These are phyloP conservation scores for Metschnikowia orientalis DNA, from an alignment of 805 yeast species.

Conservation along the genomic window DNA sequence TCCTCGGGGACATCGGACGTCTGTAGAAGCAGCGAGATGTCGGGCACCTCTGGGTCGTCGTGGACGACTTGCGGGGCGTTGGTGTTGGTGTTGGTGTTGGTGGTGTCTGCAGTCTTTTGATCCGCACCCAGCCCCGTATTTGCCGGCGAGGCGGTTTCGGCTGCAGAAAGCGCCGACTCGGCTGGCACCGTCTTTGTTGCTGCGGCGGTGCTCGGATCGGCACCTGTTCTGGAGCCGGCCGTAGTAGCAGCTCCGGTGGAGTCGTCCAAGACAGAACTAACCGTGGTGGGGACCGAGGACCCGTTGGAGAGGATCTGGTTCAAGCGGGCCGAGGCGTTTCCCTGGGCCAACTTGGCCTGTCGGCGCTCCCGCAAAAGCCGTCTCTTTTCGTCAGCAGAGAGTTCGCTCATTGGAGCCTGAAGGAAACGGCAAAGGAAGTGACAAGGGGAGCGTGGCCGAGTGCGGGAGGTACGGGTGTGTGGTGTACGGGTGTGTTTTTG, in stretches of 20 bases:
- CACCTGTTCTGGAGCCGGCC: too few species aligned
- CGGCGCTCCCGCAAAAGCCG: slow-evolving; percentile 57
- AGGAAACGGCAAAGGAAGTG: not conserved
- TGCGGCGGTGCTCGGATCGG: too few species aligned
- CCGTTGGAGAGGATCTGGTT: slow-evolving; percentile 42
- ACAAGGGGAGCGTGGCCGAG: not conserved
- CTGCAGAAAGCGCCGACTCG: too few species aligned
- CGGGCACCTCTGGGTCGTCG: slow-evolving; percentile 40
- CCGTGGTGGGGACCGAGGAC: slow-evolving; percentile 27
- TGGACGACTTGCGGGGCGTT: slow-evolving; percentile 16
- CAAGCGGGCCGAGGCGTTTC: slow-evolving; percentile 51
- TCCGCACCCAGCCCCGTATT: too few species aligned
- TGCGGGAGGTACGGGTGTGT: slow-evolving; percentile 2
- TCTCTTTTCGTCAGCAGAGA: slow-evolving; percentile 56
- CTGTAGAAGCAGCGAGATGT: slow-evolving; percentile 23
- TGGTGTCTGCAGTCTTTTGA: too few species aligned
- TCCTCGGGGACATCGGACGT: slow-evolving; percentile 9
- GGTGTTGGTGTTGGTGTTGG: too few species aligned
- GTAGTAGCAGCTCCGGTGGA: not conserved
- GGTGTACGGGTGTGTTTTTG: too few species aligned
- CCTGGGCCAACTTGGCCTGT: slow-evolving; percentile 56
- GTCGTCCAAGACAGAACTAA: not conserved
- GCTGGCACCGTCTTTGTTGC: too few species aligned
- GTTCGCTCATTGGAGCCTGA: slow-evolving; percentile 41
- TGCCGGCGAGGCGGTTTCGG: too few species aligned